phyloP scores from a whole-genome alignment of 2,329 filamentous ascomycete species.

The Colletotrichum liriopes region DNA sequence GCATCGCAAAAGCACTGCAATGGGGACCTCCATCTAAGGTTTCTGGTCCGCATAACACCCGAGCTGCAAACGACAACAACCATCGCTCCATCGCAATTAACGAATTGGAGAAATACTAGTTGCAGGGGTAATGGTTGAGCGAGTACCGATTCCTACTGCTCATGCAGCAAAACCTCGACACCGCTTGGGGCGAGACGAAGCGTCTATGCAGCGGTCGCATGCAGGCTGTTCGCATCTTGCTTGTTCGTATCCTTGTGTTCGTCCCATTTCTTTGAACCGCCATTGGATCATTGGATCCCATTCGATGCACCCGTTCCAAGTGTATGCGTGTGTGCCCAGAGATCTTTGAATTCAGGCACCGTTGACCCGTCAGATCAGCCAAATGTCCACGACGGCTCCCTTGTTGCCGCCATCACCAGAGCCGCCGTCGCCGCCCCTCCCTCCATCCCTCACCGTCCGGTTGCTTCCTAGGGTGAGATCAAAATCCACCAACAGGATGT shows the following conservation, averaged over 20 bases:
- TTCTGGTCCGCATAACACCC: slow-evolving; percentile 23
- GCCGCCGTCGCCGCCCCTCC: slow-evolving; percentile 18
- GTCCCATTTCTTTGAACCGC: slow-evolving; percentile 21
- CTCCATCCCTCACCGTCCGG: slow-evolving; percentile 14
- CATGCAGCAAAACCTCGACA: slow-evolving; percentile 28
- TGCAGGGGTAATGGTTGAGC: background rate
- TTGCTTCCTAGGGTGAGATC: background rate
- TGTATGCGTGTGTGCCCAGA: slow-evolving; percentile 39
- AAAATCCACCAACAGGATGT: slow-evolving; percentile 37
- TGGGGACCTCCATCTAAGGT: slow-evolving; percentile 18
- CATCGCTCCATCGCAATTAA: background rate
- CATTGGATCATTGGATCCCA: slow-evolving; percentile 25
- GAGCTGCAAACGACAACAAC: slow-evolving; percentile 6
- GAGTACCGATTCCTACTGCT: slow-evolving; percentile 24
- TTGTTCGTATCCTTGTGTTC: slow-evolving; percentile 20
- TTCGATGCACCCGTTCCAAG: slow-evolving; percentile 5
- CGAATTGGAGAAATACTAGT: slow-evolving; percentile 23
- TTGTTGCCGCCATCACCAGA: slow-evolving; percentile 10
- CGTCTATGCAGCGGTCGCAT: slow-evolving; percentile 29
- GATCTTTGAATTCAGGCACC: slow-evolving; percentile 34
- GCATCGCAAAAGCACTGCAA: slow-evolving; percentile 26
- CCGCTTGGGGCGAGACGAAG: slow-evolving; percentile 27
- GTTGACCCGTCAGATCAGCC: slow-evolving; percentile 21
- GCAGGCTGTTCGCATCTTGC: slow-evolving; percentile 24
- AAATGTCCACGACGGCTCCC: slow-evolving; percentile 10